Conservation (phyloP, 805 yeast genomes). For the Starmerella potacharoeniae region DNA sequence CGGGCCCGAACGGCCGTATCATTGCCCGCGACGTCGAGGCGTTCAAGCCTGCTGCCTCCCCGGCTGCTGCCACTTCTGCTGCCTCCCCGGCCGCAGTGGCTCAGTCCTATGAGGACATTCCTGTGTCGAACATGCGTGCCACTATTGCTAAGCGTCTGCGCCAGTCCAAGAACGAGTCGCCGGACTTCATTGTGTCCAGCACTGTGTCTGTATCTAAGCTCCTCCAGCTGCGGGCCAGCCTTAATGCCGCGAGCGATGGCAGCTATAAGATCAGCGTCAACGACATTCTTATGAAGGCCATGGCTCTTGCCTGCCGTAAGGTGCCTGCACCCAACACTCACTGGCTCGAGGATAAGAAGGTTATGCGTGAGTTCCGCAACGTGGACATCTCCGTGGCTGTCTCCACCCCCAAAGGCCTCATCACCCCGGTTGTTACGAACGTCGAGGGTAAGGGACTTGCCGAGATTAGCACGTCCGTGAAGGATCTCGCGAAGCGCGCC, state of each 20-base stretch:
- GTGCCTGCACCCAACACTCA: slow-evolving; percentile 92
- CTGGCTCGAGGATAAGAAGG: slow-evolving; percentile 81
- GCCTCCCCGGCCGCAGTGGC: slow-evolving; percentile 41
- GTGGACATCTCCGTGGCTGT: slow-evolving; percentile 98
- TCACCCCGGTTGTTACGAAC: slow-evolving; percentile 87
- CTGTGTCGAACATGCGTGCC: slow-evolving; percentile 84
- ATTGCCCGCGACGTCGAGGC: slow-evolving; percentile 80
- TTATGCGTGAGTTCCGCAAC: slow-evolving; percentile 79
- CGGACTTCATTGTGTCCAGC: slow-evolving; percentile 87
- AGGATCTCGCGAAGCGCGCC: slow-evolving; percentile 93
- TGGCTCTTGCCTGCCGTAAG: slow-evolving; percentile 77
- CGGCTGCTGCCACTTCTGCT: slow-evolving; percentile 31
- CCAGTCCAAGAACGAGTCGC: slow-evolving; percentile 75
- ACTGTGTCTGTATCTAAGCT: slow-evolving; percentile 78
- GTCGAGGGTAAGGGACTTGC: slow-evolving; percentile 83
- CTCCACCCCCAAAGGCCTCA: slow-evolving; percentile 92
- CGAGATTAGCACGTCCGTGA: slow-evolving; percentile 67
- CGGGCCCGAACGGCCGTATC: slow-evolving; percentile 95
- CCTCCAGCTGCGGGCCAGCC: slow-evolving; percentile 79
- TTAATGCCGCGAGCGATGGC: slow-evolving; percentile 76
- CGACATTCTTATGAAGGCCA: slow-evolving; percentile 88
- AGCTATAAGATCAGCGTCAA: slow-evolving; percentile 85
- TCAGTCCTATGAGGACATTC: slow-evolving; percentile 57
- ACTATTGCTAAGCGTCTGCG: slow-evolving; percentile 82
- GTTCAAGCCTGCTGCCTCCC: slow-evolving; percentile 37